Conservation (phyloP, 192 early-diverging fungal species). For the Oehlia diaphana region DNA sequence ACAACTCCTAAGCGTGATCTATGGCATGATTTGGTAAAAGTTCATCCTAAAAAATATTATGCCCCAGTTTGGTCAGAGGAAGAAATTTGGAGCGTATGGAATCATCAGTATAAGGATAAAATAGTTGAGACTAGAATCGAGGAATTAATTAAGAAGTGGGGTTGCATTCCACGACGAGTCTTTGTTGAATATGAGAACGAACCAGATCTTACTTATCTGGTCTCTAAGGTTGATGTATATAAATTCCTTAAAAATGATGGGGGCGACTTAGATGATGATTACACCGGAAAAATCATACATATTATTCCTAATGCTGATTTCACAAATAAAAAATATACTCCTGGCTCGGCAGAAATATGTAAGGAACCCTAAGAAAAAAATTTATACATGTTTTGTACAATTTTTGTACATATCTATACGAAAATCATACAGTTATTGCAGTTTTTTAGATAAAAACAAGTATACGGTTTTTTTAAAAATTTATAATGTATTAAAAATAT, state of each 20-base stretch:
- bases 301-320: conserved; percentile 22
- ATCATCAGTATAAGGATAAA: conserved; percentile 3
- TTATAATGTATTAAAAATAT: no score
- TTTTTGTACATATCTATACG: no score
- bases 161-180: neutral
- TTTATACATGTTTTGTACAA: no score
- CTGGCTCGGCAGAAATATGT: neutral
- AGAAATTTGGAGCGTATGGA: conserved; percentile 12
- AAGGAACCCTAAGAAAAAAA: no score
- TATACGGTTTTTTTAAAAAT: no score
- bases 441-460: no score
- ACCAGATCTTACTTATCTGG: neutral
- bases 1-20: no score
- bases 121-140: conserved; percentile 14
- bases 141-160: conserved; percentile 11
- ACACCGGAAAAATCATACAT: conserved; percentile 19
- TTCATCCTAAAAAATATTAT: neutral
- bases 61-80: conserved; percentile 15
- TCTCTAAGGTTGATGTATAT: conserved; percentile 8
- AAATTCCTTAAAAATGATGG: neutral
- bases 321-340: conserved; percentile 5
- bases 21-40: no score
- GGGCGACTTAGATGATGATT: conserved; percentile 3
- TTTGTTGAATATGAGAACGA: conserved; percentile 23
- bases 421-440: no score